Evolutionary conservation across 768 basidiomycete species (phyloP).

Genomic region (Chalciporus piperatus): DNA sequence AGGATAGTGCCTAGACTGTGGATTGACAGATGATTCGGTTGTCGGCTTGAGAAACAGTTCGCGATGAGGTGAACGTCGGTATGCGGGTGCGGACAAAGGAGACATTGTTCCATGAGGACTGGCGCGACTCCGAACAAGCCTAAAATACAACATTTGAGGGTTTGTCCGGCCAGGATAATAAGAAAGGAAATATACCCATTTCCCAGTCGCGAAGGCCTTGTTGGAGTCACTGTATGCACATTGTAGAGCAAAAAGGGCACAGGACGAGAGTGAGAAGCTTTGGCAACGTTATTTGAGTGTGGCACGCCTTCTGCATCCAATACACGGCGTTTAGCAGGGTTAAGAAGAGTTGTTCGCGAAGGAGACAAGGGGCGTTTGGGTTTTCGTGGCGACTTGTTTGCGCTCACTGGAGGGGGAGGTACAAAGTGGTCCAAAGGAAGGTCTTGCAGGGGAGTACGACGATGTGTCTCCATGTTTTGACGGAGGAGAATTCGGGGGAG

Average conservation of each 20-base stretch:
- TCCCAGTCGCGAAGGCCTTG: slow-evolving; percentile 32
- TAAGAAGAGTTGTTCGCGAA: slow-evolving; percentile 44
- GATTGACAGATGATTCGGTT: slow-evolving; percentile 42
- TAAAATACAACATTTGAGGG: slow-evolving; percentile 35
- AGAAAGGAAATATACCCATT: slow-evolving; percentile 27
- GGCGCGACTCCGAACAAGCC: slow-evolving; percentile 9
- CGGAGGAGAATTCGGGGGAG: slow-evolving; percentile 9
- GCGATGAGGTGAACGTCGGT: slow-evolving; percentile 7
- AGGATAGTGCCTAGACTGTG: slow-evolving; percentile 62
- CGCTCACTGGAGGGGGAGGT: slow-evolving; percentile 27
- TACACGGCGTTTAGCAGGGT: slow-evolving; percentile 68
- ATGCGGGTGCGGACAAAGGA: slow-evolving; percentile 8
- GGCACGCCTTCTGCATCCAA: slow-evolving; percentile 52
- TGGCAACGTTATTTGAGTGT: slow-evolving; percentile 23
- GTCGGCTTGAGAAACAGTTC: slow-evolving; percentile 30
- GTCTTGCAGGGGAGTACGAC: slow-evolving; percentile 55
- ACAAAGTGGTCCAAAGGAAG: slow-evolving; percentile 58
- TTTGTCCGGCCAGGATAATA: slow-evolving; percentile 32
- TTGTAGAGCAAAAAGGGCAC: slow-evolving; percentile 32
- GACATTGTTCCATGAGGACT: slow-evolving; percentile 8
- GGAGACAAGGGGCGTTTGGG: slow-evolving; percentile 67
- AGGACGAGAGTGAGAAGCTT: slow-evolving; percentile 19
- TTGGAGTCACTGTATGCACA: slow-evolving; percentile 26
- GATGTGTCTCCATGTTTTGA: slow-evolving; percentile 26
- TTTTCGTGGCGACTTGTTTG: slow-evolving; percentile 27